Percentiles rank a stretch among this genome's conserved stretches.
Evolutionary conservation across 1,284 basidiomycete species (phyloP).

Genomic region (Ceraceosorus bombacis): DNA sequence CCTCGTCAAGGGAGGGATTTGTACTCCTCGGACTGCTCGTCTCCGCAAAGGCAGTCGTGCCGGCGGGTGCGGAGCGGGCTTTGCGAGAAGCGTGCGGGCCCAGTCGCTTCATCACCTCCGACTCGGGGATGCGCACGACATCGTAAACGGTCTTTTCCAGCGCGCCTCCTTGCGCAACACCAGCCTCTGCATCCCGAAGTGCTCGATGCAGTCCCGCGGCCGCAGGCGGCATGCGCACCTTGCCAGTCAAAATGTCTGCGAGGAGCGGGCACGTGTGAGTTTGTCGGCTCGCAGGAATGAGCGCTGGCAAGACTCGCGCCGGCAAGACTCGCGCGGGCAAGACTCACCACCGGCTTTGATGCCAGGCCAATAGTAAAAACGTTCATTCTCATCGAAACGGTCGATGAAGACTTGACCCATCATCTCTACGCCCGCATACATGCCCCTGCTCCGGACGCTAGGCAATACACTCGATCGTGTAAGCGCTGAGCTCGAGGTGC

Average conservation of each 20-base stretch:
- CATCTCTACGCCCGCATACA: conserved; percentile 47
- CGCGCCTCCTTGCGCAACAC: conserved; percentile 51
- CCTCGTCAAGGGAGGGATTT: conserved; percentile 4
- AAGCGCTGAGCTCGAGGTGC: no score
- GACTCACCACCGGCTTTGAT: conserved; percentile 20
- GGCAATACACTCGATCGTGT: not conserved
- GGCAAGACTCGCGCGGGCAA: no score
- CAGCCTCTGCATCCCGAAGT: conserved; percentile 53
- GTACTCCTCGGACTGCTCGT: not conserved
- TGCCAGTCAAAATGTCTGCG: conserved; percentile 36
- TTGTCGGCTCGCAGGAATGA: no score
- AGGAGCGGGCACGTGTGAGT: no score
- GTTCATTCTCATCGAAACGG: conserved; percentile 44
- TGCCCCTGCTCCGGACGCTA: conserved; percentile 36
- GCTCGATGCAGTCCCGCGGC: conserved; percentile 51
- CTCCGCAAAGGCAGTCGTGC: not conserved
- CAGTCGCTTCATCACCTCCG: conserved; percentile 9
- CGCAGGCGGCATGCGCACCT: conserved; percentile 49
- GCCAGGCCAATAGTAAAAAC: conserved; percentile 45
- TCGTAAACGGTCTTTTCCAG: conserved; percentile 41
- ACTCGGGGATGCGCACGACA: conserved; percentile 15
- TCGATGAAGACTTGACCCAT: conserved; percentile 38
- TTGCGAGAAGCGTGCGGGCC: not conserved
- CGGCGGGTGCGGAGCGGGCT: not conserved
- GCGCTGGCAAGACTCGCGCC: no score